phyloP scores from a whole-genome alignment of 768 basidiomycete genomes.

The Ephemerocybe angulata region DNA sequence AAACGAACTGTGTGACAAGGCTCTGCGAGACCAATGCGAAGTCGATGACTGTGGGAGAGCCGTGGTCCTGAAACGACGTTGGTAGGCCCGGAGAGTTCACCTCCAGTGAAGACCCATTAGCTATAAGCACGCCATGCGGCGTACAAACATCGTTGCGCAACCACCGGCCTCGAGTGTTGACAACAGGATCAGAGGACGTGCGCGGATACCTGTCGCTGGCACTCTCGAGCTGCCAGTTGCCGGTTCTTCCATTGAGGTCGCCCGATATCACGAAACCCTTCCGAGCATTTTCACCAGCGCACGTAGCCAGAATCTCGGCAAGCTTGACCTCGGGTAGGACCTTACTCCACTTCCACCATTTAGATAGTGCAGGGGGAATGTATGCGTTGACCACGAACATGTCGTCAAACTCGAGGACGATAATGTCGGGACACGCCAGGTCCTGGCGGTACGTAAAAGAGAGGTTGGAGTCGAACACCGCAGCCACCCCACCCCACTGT shows the following conservation, averaged over 20 bases:
- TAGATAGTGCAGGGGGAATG: background rate
- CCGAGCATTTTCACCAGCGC: background rate
- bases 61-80: background rate
- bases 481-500: background rate
- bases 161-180: background rate
- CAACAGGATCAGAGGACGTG: background rate
- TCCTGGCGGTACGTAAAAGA: background rate
- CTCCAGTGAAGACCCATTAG: background rate
- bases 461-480: background rate
- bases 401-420: background rate
- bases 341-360: background rate
- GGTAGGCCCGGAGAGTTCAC: background rate
- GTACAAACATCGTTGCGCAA: background rate
- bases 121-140: background rate
- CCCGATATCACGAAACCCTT: background rate
- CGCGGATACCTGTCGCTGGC: background rate
- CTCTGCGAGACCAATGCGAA: background rate
- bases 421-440: background rate
- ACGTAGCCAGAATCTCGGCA: background rate
- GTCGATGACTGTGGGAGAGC: background rate
- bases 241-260: background rate
- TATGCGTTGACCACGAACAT: background rate
- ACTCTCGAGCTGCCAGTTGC: background rate
- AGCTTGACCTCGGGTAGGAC: background rate
- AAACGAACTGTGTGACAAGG: background rate